Base-by-base conservation (phyloP, 2,329 filamentous ascomycete species). In the Bipolaris cookei region DNA sequence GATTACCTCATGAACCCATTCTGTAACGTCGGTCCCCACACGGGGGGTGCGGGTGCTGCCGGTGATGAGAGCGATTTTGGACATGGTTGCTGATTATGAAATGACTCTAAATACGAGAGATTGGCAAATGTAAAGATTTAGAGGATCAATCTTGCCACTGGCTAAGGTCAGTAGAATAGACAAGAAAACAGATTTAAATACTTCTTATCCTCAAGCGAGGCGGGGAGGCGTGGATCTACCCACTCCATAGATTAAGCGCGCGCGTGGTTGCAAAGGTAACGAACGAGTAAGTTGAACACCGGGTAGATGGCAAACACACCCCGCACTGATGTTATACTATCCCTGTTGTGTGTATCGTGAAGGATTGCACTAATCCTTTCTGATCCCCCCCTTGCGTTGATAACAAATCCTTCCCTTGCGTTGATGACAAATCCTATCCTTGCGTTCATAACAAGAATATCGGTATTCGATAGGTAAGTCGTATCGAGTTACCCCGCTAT, bases 1-100 rank as follows among this genome's bases (percentile, higher is more conserved):
- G 50, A 58, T 42, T 21, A 58, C 21, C 30, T 39, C 28, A 21
- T 32, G 20, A 25, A 58, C 55, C 55, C 55, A 58, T 13, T 32
- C 16, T 42, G 39, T 45, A 30, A 50, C 38, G 21, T 58, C 28
- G 50, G 39, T 43, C 16, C 55, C 55, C 3, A 30, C 55, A 35
- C 55, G 45, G 7, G 50, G 55, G 16, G 44, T 58, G 44, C 55
- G 55, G 4, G 55, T 58, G 50, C 55, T 58, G 13, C 55, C 50
- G 13, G 45, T 58, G 50, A 58, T 58, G 20, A 58, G 44, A 28
- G 55, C 55, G 37, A 58, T 58, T 35, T 46, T 58, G 38, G 39
- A 58, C 55, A 58, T 58, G 16, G 51, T 81, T 44, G 28, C 25
- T 51, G 48, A 43, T 51, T 51, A 28, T 43, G 39, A 4, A 25